Percentiles rank a stretch among this genome's conserved stretches.
These are phyloP conservation scores for Pseudoneurospora amorphoporcata DNA, from an alignment of 495 filamentous ascomycete genomes.

Conservation along the genomic window DNA sequence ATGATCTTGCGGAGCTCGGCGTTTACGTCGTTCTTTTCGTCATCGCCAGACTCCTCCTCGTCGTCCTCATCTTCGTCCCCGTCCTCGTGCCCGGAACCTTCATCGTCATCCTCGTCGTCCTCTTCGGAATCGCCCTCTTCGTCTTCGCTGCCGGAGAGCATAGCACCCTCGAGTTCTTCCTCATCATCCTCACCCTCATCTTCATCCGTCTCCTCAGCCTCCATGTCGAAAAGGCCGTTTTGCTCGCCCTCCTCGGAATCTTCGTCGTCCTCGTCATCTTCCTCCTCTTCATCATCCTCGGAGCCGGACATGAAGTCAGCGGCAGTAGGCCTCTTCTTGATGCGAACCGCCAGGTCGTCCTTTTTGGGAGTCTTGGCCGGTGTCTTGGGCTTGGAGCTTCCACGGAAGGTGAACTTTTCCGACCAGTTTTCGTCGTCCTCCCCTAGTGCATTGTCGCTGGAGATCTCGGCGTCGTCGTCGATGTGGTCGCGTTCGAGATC, in stretches of 20 bases:
- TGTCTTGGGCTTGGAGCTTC: slow-evolving; percentile 36
- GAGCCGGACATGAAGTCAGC: slow-evolving; percentile 42
- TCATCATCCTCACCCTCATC: slow-evolving; percentile 16
- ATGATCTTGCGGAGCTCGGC: slow-evolving; percentile 50
- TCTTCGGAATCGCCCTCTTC: slow-evolving; percentile 26
- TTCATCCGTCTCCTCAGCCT: slow-evolving; percentile 17
- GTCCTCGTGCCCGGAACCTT: slow-evolving; percentile 25
- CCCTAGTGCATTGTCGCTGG: slow-evolving; percentile 52
- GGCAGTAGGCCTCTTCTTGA: slow-evolving; percentile 31
- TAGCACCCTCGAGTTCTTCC: slow-evolving; percentile 15
- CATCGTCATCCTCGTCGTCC: slow-evolving; percentile 27
- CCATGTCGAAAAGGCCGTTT: neutral
- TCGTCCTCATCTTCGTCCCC: slow-evolving; percentile 20
- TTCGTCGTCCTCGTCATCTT: slow-evolving; percentile 15
- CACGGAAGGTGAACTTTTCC: slow-evolving; percentile 47
- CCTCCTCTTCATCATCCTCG: slow-evolving; percentile 23
- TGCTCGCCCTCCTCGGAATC: slow-evolving; percentile 22
- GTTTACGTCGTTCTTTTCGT: slow-evolving; percentile 28
- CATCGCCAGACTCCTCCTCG: slow-evolving; percentile 7
- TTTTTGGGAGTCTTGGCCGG: slow-evolving; percentile 15
- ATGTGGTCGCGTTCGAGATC: slow-evolving; percentile 37
- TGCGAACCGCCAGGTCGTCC: slow-evolving; percentile 1
- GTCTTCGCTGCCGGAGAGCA: slow-evolving; percentile 16
- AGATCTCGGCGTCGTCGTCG: slow-evolving; percentile 46
- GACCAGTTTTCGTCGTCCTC: slow-evolving; percentile 39